Base-by-base conservation (phyloP, 306 rosid genomes). In the Arachis hypogaea region DNA sequence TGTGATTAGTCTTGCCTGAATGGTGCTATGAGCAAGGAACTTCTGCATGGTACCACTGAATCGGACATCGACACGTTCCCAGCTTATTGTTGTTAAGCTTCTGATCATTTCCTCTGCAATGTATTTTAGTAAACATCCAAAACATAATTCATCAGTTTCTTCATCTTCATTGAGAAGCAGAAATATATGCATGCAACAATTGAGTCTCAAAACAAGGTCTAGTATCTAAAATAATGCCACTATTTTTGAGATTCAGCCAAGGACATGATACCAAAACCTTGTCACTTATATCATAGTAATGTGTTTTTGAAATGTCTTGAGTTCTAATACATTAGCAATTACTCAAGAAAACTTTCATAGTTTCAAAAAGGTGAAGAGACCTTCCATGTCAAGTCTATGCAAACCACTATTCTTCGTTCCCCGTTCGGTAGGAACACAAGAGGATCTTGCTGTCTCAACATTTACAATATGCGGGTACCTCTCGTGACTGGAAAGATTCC, bases 1-100 rank as follows among this genome's bases (percentile, higher is more conserved):
- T 58, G 71, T 46, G 55, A 30, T 59, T 54, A 12, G 59, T 71
- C 84, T 83, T 78, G 83, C 98, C 98, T 89, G 98, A 83, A 94
- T 91, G 69, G 95, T 81, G 51, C 38, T 82, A 69, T 94, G 98
- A 2, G 98, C 98, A 0, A 86, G 72, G 78, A n/a, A 72, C 69
- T 75, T 86, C 83, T 88, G 97, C 76, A 49, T 83, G 67, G 85
- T 88, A 61, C 90, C 84, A 7, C 81, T 78, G 73, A 94, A 94
- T 79, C 80, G 86, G 56, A 94, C 94, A 82, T 94, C 97, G 60
- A 94, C 74, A 50, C 97, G 71, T 52, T 91, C 98, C 97, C 98
- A 94, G 77, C 88, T 83, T 87, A 93, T 46, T 22, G 80, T 78
- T 40, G 90, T 86, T 76, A 93, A 82, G 58, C 90, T 78, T 78